These are phyloP conservation scores for Malassezia slooffiae DNA, from an alignment of 1,284 basidiomycete genomes.

Conservation along the genomic window DNA sequence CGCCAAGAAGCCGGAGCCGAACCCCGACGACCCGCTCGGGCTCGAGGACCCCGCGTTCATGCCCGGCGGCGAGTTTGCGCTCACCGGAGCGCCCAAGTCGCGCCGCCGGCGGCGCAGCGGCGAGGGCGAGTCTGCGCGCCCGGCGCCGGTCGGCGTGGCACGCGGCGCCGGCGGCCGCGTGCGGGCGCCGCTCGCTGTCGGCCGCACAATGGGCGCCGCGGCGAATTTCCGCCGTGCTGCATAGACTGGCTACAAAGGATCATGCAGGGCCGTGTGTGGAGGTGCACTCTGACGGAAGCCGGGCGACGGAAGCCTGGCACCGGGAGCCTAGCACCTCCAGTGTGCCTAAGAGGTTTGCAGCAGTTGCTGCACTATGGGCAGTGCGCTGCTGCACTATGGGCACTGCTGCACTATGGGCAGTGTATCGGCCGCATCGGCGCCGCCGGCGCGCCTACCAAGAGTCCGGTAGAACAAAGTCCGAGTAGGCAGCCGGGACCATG, in stretches of 20 bases:
- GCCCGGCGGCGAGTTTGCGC: constrained; percentile 27
- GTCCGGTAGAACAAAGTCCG: constrained; percentile 16
- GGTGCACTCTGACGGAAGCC: too few relatives aligned
- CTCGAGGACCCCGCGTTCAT: constrained; percentile 36
- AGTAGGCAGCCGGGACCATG: constrained; percentile 11
- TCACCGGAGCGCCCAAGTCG: background rate
- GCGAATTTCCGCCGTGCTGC: too few relatives aligned
- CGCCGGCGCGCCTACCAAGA: constrained; percentile 7
- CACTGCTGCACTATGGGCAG: constrained; percentile 2
- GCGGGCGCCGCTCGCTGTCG: background rate
- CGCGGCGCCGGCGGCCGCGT: constrained; percentile 14
- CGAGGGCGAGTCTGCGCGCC: too few relatives aligned
- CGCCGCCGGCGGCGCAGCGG: constrained; percentile 1
- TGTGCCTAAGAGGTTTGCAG: too few relatives aligned
- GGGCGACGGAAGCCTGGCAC: too few relatives aligned
- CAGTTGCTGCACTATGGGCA: background rate
- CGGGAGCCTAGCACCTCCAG: too few relatives aligned
- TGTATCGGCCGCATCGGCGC: too few relatives aligned
- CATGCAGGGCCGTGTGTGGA: too few relatives aligned
- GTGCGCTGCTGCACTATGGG: constrained; percentile 1
- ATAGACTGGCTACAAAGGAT: too few relatives aligned
- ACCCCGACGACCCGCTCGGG: constrained; percentile 33
- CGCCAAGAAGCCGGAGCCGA: constrained; percentile 1
- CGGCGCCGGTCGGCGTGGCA: background rate
- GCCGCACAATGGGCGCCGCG: background rate